Evolutionary conservation across 305 asterid genomes (phyloP).

Genomic region (Fraxinus angustifolia): DNA sequence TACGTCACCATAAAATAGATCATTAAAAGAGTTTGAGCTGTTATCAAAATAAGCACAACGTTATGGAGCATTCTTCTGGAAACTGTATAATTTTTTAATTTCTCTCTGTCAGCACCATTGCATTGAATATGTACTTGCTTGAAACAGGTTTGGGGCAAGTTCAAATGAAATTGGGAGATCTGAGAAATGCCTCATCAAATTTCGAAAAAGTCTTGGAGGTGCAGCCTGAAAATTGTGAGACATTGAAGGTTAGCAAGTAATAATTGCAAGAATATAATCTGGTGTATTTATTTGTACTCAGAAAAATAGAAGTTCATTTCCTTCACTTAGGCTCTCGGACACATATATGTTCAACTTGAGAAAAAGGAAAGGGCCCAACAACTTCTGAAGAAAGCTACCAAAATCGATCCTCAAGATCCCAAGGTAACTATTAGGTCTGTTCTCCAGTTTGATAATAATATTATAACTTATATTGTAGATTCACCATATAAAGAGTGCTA

Average conservation of each 20-base stretch:
- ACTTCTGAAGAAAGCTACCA: conserved; percentile 74
- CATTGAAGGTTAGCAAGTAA: conserved; percentile 63
- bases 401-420: conserved; percentile 87
- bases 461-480: conserved; percentile 15
- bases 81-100: neutral
- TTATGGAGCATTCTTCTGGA: neutral
- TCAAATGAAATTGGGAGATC: conserved; percentile 89
- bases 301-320: conserved; percentile 22
- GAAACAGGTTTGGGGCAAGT: conserved; percentile 89
- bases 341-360: conserved; percentile 81
- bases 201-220: conserved; percentile 94
- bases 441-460: neutral
- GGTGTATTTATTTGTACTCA: conserved; percentile 7
- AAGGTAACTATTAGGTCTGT: conserved; percentile 46
- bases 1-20: neutral
- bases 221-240: conserved; percentile 84
- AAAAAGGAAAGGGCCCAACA: conserved; percentile 87
- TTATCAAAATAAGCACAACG: neutral
- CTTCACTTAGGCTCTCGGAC: conserved; percentile 67
- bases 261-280: conserved; percentile 12
- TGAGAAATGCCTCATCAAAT: conserved; percentile 75
- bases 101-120: conserved; percentile 1
- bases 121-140: conserved; percentile 23
- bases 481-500: neutral
- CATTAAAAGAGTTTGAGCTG: neutral